Base-by-base conservation (phyloP, 2,329 filamentous ascomycete species). In the Ampelomyces quisqualis region DNA sequence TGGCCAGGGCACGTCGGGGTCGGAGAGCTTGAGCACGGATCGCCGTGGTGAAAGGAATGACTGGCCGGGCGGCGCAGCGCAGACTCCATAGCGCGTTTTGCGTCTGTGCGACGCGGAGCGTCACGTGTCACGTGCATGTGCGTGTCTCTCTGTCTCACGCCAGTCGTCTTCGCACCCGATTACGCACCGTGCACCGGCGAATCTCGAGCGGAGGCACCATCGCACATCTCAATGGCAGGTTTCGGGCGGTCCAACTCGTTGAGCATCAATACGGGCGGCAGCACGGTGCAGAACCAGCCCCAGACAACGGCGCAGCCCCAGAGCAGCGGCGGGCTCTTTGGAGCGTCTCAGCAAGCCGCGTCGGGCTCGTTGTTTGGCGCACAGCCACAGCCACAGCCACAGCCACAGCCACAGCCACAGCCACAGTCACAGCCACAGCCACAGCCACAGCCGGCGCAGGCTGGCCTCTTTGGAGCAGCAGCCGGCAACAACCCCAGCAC, bases 221-320 rank as follows among this genome's bases (percentile, higher is more conserved):
- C 30, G 8, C 30, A 21, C 23, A n/a, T n/a, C n/a, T n/a, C 34
- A 17, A 69, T 70, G 65, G 55, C 72, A 57, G 71, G 71, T 29
- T 72, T 75, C 51, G 72, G 71, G 30, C 67, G 73, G 32, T 74
- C 72, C 17, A 74, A 75, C 55, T 73, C 71, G 42, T 66, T 80
- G 58, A 76, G 72, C 44, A 73, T 80, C 55, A 81, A 80, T 55
- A 80, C 78, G 14, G 72, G 71, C 47, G 59, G 73, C 59, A 29
- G 13, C 13, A 13, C 22, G 14, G 7, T 15, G 21, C 32, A 64
- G 64, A 49, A 38, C 28, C 55, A 60, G 45, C 46, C 41, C 26
- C 62, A 65, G 41, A 52, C 60, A 46, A 55, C 55, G 14, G 45
- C 51, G 11, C 59, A 62, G 43, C 62, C 60, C 24, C 57, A 56